Evolutionary conservation across 768 basidiomycete species (phyloP), one percentile per base, ranked within the genome.

Genomic region (Hericium erinaceus): DNA sequence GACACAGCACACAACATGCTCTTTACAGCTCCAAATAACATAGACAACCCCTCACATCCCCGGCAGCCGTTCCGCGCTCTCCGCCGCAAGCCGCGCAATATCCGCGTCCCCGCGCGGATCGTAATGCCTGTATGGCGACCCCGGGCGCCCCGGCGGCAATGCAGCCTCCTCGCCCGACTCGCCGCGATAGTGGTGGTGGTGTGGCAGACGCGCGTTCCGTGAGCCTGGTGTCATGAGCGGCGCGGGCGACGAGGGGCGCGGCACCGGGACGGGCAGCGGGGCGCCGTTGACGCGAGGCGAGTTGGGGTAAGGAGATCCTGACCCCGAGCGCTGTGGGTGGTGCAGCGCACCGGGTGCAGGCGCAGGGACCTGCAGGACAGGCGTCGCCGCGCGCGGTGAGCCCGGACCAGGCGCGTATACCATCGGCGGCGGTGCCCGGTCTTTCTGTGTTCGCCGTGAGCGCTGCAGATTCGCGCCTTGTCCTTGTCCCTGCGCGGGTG

Each of bases 111-210:
- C 1, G 11, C 20, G 41, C 54, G 61, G 61, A 52, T 61, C 20
- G 52, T 63, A 63, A 28, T 39, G 61, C 26, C 7, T 48, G 39
- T 61, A 63, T 8, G 57, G 55, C n/a, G 61, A 63, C 33, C 57
- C 55, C 26, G 48, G 61, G 8, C 46, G 56, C 48, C 57, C 60
- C 12, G 61, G 48, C 26, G 26, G 61, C 52, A 61, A 46, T 11
- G 61, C 61, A 15, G 54, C 57, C 26, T 61, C 54, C 37, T 60
- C 57, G 12, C 18, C n/a, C 37, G 39, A 38, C n/a, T 44, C 22
- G 7, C 20, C 48, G 22, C 48, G 12, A 9, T 20, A 28, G 5
- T 16, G 20, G 2, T 13, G 48, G 9, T 20, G 61, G 26, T 54
- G 57, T 24, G 54, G 61, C 9, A 28, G 39, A 28, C 18, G 58